Evolutionary conservation across 2,329 filamentous ascomycete species (phyloP).

Genomic region (Lecanicillium sp.): DNA sequence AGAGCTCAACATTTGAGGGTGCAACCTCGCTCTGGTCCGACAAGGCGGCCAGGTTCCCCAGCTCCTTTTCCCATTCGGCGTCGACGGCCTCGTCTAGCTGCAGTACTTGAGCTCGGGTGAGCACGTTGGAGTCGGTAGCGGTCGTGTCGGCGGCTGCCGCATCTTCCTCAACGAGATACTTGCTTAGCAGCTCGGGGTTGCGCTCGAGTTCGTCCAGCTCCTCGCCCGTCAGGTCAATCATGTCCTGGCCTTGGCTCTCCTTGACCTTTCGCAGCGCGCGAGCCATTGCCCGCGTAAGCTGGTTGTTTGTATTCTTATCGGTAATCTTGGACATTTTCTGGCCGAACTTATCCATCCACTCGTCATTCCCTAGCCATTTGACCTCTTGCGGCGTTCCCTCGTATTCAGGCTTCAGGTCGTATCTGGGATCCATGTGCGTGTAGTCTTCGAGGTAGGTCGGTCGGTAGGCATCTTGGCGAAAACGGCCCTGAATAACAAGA

Average conservation of each 20-base stretch:
- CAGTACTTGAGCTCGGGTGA: slow-evolving; percentile 26
- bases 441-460: slow-evolving; percentile 79
- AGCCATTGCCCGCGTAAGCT: slow-evolving; percentile 32
- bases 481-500: slow-evolving; percentile 61
- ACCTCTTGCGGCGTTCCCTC: slow-evolving; percentile 40
- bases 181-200: slow-evolving; percentile 29
- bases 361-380: slow-evolving; percentile 52
- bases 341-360: slow-evolving; percentile 49
- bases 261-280: slow-evolving; percentile 33
- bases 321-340: slow-evolving; percentile 34
- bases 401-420: slow-evolving; percentile 58
- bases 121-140: slow-evolving; percentile 14
- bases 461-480: slow-evolving; percentile 64
- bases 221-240: slow-evolving; percentile 42
- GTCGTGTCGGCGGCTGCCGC: slow-evolving; percentile 14
- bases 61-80: slow-evolving; percentile 27
- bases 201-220: slow-evolving; percentile 32
- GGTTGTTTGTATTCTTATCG: slow-evolving; percentile 33
- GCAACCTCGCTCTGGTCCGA: slow-evolving; percentile 22
- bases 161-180: slow-evolving; percentile 26
- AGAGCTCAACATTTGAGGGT: slow-evolving; percentile 26
- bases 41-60: slow-evolving; percentile 23
- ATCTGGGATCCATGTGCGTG: slow-evolving; percentile 63
- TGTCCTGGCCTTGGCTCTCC: slow-evolving; percentile 30
- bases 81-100: slow-evolving; percentile 29